Base-by-base conservation (phyloP, 768 basidiomycete species). In the Russula olivacea region DNA sequence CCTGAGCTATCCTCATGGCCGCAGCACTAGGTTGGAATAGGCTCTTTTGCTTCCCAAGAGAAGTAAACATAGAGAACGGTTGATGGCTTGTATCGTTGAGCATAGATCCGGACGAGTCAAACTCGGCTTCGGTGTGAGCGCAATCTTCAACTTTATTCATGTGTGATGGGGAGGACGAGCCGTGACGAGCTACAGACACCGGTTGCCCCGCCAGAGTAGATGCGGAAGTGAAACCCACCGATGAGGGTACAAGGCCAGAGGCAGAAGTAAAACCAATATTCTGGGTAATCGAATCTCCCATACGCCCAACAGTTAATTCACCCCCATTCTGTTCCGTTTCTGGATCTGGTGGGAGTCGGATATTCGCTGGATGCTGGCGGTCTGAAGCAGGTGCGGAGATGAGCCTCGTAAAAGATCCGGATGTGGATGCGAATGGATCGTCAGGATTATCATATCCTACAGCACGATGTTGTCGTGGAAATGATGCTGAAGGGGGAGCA, bases 341-440 rank as follows among this genome's bases (percentile, higher is more conserved):
- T 12, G 48, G 25, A 40, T 56, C 61, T 23, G 36, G 28, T 10
- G 21, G 19, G 48, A 49, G 23, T 8, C 25, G 28, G 4, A 14
- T 23, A 7, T 28, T 15, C 3, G 21, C 14, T 38, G 36, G 8
- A n/a, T 43, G 32, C 40, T 38, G 30, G 32, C 15, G 11, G 9
- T 14, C 25, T 6, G 41, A 3, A 12, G 38, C 9, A 5, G 61
- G 47, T 9, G 65, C 57, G 15, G 65, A n/a, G n/a, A 38, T 41
- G 21, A 64, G 59, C 1, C 58, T 40, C 8, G 53, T 21, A 23
- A 32, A 55, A 12, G 30, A 7, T 12, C 41, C 55, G 30, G 28
- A 54, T 36, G 54, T 56, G 25, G 66, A 57, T 14, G 47, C 28
- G 40, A 65, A 66, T 14, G 66, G 66, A 30, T 65, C 63, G 23